Base-by-base conservation (phyloP, 2,329 filamentous ascomycete genomes). In the Talaromyces sp. region DNA sequence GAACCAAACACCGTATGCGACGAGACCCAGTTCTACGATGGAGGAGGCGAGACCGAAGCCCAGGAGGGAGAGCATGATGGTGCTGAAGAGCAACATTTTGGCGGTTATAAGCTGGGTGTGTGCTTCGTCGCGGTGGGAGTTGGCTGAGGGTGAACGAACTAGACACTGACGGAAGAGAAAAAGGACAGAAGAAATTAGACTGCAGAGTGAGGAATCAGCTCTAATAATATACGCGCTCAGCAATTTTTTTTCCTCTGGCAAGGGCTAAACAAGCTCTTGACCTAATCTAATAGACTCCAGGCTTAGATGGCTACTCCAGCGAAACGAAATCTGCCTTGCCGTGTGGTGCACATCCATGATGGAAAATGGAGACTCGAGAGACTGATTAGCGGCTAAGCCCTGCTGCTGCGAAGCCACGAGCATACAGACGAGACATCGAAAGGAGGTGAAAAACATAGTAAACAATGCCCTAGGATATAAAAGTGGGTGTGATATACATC, bases 21-120 rank as follows among this genome's bases (percentile, higher is more conserved):
- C 53, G 7, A 71, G 56, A n/a, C 68, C 69, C 13, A 71, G 57
- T 54, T 71, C 67, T 9, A 69, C 45, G 28, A 70, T 60, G 11
- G 67, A 62, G 43, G 69, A 70, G 59, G 55, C 58, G 17, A 70
- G 46, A 1, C 62, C 61, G 2, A 62, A 63, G 48, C 63, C 61
- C 37, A 69, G 59, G 19, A 71, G 62, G 55, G 60, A 56, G 46
- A 65, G 61, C 8, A 70, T 61, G 28, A 64, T 57, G 40, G 66
- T 63, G 55, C 65, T 61, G 53, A 69, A 62, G 40, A 51, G 17
- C 17, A 48, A 36, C 62, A 63, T 63, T 28, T 57, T 50, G 28
- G 35, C 25, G 33, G 35, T 40, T 22, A 4, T 11, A 25, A 52
- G 33, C 7, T 28, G 17, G 43, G 31, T 31, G 43, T 1, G 22